Conservation (phyloP, 192 early-diverging fungal species). For the Diversispora epigaea region DNA sequence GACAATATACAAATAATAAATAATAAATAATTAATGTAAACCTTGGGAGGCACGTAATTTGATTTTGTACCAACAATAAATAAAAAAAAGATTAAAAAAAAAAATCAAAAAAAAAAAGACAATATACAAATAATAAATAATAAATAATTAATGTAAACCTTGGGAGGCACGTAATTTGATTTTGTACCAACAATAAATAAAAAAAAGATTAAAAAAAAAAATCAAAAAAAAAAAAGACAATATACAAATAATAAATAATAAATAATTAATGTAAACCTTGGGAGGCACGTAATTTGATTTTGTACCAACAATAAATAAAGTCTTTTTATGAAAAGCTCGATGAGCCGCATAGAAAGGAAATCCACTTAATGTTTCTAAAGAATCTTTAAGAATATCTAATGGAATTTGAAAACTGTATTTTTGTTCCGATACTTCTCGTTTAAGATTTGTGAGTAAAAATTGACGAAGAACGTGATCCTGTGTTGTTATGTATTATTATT, state of each 20-base stretch:
- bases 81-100: too few relatives aligned
- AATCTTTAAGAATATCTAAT: conserved; percentile 61
- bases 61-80: conserved; percentile 80
- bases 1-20: not conserved
- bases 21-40: not conserved
- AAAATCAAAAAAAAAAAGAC: too few relatives aligned
- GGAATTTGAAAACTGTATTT: conserved; percentile 73
- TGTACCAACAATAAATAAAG: conserved; percentile 82
- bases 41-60: conserved; percentile 63
- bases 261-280: conserved; percentile 23
- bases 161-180: conserved; percentile 66
- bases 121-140: not conserved
- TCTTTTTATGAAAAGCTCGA: conserved; percentile 55
- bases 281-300: conserved; percentile 67
- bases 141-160: conserved; percentile 17
- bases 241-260: not conserved
- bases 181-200: conserved; percentile 81
- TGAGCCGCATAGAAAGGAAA: conserved; percentile 48
- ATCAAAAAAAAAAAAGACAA: too few relatives aligned
- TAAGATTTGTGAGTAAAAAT: conserved; percentile 93
- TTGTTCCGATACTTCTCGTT: conserved; percentile 44
- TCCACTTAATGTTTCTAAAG: conserved; percentile 50
- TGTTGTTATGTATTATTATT: not conserved
- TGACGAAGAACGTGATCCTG: conserved; percentile 63
- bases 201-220: too few relatives aligned